phyloP scores from a whole-genome alignment of 768 basidiomycete genomes.

The Galerina marginata region DNA sequence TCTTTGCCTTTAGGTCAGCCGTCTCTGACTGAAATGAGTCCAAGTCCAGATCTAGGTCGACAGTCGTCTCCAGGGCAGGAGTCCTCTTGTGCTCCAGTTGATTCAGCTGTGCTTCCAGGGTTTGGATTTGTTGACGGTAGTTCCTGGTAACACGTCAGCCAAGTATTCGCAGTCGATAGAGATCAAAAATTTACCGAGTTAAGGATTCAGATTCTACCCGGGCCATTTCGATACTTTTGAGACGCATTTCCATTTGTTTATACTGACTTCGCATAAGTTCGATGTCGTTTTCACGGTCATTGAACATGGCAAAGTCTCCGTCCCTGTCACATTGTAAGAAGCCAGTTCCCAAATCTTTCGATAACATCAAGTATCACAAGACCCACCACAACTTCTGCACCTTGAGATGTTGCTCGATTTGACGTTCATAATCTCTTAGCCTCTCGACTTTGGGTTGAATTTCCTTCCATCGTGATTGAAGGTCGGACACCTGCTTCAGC shows the following conservation, averaged over 20 bases:
- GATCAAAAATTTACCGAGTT: constrained; percentile 53
- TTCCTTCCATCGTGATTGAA: constrained; percentile 81
- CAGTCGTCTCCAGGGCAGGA: constrained; percentile 3
- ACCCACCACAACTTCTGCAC: constrained; percentile 81
- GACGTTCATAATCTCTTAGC: constrained; percentile 83
- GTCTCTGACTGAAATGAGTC: constrained; percentile 54
- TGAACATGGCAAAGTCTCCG: constrained; percentile 72
- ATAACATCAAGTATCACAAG: neutral
- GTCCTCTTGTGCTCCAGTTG: constrained; percentile 50
- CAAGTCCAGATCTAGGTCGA: constrained; percentile 34
- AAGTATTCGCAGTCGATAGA: neutral
- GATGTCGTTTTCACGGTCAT: constrained; percentile 64
- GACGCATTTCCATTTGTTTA: constrained; percentile 67
- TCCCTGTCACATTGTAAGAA: constrained; percentile 59
- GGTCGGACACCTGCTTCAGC: constrained; percentile 65
- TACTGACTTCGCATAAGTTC: constrained; percentile 59
- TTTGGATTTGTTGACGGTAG: constrained; percentile 64
- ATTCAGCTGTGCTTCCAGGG: constrained; percentile 61
- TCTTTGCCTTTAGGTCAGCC: constrained; percentile 48
- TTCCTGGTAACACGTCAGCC: constrained; percentile 39
- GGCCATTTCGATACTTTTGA: constrained; percentile 62
- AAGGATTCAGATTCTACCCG: constrained; percentile 60
- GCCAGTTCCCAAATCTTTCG: neutral
- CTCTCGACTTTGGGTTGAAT: constrained; percentile 82
- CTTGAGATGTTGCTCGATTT: constrained; percentile 81